A percentile compares a stretch with the other conserved stretches of the same genome.
phyloP scores from a whole-genome alignment of 129 eudicot species.

The Flaveria ramosissima region DNA sequence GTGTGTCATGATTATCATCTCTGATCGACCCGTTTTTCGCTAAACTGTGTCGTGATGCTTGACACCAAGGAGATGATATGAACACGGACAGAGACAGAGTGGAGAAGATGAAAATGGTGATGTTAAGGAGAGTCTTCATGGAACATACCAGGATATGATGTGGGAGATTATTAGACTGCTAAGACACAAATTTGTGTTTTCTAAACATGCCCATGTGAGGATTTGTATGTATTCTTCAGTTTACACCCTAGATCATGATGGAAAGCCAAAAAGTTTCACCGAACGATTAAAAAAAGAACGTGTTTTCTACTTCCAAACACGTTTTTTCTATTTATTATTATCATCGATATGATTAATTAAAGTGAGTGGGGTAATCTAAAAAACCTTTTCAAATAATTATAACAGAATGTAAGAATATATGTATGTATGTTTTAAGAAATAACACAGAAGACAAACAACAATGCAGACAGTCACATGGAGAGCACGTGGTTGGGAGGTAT shows the following conservation, averaged over 20 bases:
- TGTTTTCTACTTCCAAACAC: not conserved
- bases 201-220: conserved; percentile 20
- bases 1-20: conserved; percentile 32
- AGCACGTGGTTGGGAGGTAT: conserved; percentile 21
- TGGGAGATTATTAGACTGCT: conserved; percentile 13
- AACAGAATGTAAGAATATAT: not conserved
- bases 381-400: not conserved
- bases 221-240: not conserved
- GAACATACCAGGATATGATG: not conserved
- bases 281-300: not conserved
- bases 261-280: conserved; percentile 18
- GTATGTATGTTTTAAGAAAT: not conserved
- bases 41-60: conserved; percentile 27
- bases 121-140: conserved; percentile 10
- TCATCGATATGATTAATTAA: not conserved
- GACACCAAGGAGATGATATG: not conserved
- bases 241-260: conserved; percentile 15
- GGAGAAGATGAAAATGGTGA: conserved; percentile 15
- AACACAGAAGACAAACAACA: conserved; percentile 12
- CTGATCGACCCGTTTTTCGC: conserved; percentile 22
- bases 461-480: conserved; percentile 17
- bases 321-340: not conserved
- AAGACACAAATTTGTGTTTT: conserved; percentile 13
- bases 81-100: not conserved
- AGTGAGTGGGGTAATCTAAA: not conserved